Evolutionary conservation across 768 basidiomycete species (phyloP).

Genomic region (Inosperma sp.): DNA sequence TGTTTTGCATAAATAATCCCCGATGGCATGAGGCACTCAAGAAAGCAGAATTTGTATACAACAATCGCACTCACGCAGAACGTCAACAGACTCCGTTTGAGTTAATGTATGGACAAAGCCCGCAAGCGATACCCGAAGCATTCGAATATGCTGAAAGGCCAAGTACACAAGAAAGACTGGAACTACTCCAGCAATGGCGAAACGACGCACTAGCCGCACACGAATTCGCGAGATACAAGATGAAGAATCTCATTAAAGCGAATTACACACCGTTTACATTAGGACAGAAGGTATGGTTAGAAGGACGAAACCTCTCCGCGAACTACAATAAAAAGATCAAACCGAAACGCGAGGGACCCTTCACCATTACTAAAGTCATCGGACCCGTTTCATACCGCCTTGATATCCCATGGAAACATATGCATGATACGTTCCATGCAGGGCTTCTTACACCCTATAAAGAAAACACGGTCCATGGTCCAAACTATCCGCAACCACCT

Average conservation of each 20-base stretch:
- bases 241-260: background rate
- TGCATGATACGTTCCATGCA: conserved; percentile 18
- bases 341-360: conserved; percentile 16
- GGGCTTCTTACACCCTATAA: conserved; percentile 9
- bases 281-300: conserved; percentile 11
- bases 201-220: conserved; percentile 18
- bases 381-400: conserved; percentile 17
- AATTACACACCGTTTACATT: background rate
- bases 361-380: conserved; percentile 14
- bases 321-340: conserved; percentile 4
- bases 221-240: conserved; percentile 1
- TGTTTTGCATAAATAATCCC: conserved; percentile 18
- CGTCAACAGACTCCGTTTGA: conserved; percentile 18
- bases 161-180: background rate
- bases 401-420: conserved; percentile 1
- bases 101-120: conserved; percentile 14
- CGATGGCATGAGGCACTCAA: conserved; percentile 11
- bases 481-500: conserved; percentile 6
- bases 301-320: background rate
- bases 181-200: conserved; percentile 2
- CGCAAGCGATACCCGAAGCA: conserved; percentile 2
- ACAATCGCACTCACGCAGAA: conserved; percentile 14
- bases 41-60: conserved; percentile 18
- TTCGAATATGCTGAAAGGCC: conserved; percentile 10
- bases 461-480: conserved; percentile 14